These are phyloP conservation scores for Breynia disticha DNA, from an alignment of 441 rosid genomes.

Conservation along the genomic window DNA sequence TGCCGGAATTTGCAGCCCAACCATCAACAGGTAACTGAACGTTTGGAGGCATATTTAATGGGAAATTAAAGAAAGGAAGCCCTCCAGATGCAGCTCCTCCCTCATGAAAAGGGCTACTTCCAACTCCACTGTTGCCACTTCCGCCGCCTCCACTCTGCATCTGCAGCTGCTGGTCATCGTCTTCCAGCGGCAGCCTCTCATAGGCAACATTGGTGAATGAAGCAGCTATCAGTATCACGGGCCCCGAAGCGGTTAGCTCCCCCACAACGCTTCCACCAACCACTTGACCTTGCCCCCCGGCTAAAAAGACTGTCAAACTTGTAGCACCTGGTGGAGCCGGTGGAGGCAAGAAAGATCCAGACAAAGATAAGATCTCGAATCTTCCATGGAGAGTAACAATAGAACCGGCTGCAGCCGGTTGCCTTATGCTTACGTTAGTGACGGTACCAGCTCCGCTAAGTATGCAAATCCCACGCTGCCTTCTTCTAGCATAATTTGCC, in stretches of 20 bases:
- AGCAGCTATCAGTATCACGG: constrained; percentile 78
- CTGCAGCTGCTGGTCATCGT: constrained; percentile 76
- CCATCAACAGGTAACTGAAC: constrained; percentile 85
- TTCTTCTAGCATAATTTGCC: constrained; percentile 68
- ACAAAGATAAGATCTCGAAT: constrained; percentile 78
- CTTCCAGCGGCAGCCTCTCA: constrained; percentile 81
- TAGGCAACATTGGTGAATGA: constrained; percentile 90
- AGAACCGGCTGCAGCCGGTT: constrained; percentile 72
- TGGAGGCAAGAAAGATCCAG: constrained; percentile 88
- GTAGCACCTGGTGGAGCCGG: constrained; percentile 98
- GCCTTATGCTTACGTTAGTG: constrained; percentile 77
- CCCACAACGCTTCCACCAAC: constrained; percentile 92
- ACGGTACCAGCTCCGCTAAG: constrained; percentile 84
- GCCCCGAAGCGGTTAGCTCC: constrained; percentile 76
- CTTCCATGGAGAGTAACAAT: constrained; percentile 71
- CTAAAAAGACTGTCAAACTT: constrained; percentile 67
- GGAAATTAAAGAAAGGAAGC: constrained; percentile 83
- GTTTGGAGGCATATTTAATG: constrained; percentile 52
- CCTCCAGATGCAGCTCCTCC: constrained; percentile 38
- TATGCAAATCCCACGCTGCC: constrained; percentile 84
- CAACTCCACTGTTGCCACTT: constrained; percentile 33
- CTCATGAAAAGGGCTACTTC: constrained; percentile 43
- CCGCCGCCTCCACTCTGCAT: constrained; percentile 40
- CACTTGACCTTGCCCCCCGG: constrained; percentile 90
- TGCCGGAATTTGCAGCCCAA: constrained; percentile 63